Conservation (phyloP, 495 filamentous ascomycete species). For the Penicillium goetzii region DNA sequence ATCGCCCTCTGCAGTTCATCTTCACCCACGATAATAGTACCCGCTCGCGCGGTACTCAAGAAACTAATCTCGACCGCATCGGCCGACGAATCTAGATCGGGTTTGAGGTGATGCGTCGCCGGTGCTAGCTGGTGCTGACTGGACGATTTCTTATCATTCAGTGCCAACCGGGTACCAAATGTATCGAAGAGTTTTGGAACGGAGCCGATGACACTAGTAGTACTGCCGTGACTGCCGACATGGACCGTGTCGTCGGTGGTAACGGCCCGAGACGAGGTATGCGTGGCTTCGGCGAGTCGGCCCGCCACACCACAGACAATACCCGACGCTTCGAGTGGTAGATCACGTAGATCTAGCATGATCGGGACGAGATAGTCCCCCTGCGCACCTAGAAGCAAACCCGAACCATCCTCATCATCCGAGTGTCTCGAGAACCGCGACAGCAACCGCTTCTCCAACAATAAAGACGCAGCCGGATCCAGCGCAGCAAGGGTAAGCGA, state of each 20-base stretch:
- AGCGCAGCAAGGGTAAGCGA: conserved; percentile 83
- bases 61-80: conserved; percentile 85
- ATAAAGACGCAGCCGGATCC: conserved; percentile 76
- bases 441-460: conserved; percentile 77
- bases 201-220: conserved; percentile 25
- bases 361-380: conserved; percentile 85
- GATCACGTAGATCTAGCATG: conserved; percentile 77
- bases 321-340: conserved; percentile 88
- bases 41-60: conserved; percentile 83
- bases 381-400: conserved; percentile 74
- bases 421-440: conserved; percentile 52
- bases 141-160: conserved; percentile 20
- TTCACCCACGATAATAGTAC: conserved; percentile 82
- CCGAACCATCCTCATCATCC: conserved; percentile 42
- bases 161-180: conserved; percentile 20
- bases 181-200: conserved; percentile 26
- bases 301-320: conserved; percentile 93
- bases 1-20: conserved; percentile 73
- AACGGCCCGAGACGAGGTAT: conserved; percentile 18
- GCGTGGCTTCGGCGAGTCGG: conserved; percentile 63
- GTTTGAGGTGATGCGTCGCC: conserved; percentile 42
- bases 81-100: conserved; percentile 47
- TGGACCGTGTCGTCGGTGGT: conserved; percentile 1
- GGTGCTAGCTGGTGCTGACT: conserved; percentile 16
- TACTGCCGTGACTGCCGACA: conserved; percentile 13